phyloP scores from a whole-genome alignment of 345 rosid genomes.

The Anacardium occidentale region DNA sequence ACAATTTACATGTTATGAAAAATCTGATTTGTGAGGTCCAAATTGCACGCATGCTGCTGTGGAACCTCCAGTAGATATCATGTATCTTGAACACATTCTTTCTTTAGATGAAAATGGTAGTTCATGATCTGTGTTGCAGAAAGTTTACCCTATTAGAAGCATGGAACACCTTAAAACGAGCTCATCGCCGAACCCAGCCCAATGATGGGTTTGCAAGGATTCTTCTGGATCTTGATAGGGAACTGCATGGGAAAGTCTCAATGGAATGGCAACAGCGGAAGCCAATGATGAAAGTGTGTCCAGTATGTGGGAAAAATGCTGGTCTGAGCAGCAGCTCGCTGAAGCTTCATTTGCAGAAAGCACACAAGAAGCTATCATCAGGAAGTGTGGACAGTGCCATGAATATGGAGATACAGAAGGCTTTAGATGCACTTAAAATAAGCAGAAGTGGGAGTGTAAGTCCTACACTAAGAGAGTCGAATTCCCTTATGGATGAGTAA shows the following conservation, averaged over 20 bases:
- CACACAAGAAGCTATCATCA: conserved; percentile 82
- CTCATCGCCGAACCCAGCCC: conserved; percentile 92
- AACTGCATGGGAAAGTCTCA: conserved; percentile 74
- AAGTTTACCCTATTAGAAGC: conserved; percentile 69
- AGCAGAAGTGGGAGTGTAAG: conserved; percentile 66
- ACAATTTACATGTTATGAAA: not conserved
- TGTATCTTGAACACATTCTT: not conserved
- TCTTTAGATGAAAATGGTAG: not conserved
- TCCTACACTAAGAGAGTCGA: conserved; percentile 51
- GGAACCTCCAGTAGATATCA: not conserved
- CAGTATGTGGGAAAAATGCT: conserved; percentile 90
- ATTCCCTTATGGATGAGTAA: conserved; percentile 38
- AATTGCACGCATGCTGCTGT: conserved; percentile 1
- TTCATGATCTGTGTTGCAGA: conserved; percentile 38
- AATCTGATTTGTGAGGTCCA: not conserved
- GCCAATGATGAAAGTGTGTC: conserved; percentile 85
- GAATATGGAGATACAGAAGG: conserved; percentile 97
- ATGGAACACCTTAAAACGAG: conserved; percentile 75
- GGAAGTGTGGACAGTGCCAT: conserved; percentile 99
- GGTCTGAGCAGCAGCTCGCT: conserved; percentile 95
- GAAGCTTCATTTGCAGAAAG: conserved; percentile 87
- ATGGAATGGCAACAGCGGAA: conserved; percentile 97
- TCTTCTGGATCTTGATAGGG: conserved; percentile 60
- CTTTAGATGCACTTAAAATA: conserved; percentile 72
- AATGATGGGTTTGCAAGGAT: conserved; percentile 89